Evolutionary conservation across 1,284 basidiomycete genomes (phyloP).

Genomic region (Coriolopsis trogii): DNA sequence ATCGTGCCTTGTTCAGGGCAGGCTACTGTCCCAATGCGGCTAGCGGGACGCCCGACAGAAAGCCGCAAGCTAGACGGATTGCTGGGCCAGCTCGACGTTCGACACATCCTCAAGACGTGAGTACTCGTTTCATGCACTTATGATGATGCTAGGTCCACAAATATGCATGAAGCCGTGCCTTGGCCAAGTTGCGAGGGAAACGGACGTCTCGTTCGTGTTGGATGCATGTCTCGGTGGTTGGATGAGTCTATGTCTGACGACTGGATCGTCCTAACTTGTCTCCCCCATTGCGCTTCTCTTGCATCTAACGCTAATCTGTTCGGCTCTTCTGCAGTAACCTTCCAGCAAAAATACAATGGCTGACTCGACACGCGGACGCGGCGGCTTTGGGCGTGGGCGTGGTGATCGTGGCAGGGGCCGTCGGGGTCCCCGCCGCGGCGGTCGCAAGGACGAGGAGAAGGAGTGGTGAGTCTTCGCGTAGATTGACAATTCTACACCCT

Average conservation of each 20-base stretch:
- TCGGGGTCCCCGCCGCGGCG: slow-evolving; percentile 91
- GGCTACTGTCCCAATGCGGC: slow-evolving; percentile 14
- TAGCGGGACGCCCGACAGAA: slow-evolving; percentile 14
- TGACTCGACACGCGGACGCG: slow-evolving; percentile 78
- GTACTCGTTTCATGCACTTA: slow-evolving; percentile 27
- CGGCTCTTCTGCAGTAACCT: slow-evolving; percentile 17
- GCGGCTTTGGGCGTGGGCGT: slow-evolving; percentile 89
- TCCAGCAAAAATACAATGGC: slow-evolving; percentile 54
- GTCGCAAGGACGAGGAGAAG: slow-evolving; percentile 99
- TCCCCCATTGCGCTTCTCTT: background rate
- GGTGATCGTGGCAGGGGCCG: slow-evolving; percentile 85
- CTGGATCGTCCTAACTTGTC: background rate
- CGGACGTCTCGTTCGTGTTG: slow-evolving; percentile 14
- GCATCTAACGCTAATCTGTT: background rate
- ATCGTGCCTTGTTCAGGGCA: slow-evolving; percentile 16
- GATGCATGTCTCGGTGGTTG: slow-evolving; percentile 22
- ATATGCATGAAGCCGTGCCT: background rate
- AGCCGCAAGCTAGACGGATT: slow-evolving; percentile 26
- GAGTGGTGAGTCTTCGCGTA: slow-evolving; percentile 76
- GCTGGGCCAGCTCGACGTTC: slow-evolving; percentile 35
- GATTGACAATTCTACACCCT: background rate
- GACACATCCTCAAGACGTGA: slow-evolving; percentile 42
- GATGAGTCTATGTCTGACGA: slow-evolving; percentile 16
- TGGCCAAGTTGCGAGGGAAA: slow-evolving; percentile 4
- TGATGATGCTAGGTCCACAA: background rate